Evolutionary conservation across 1,284 basidiomycete genomes (phyloP), one percentile per base, ranked within the genome.

Genomic region (Phellinidium pouzarii): DNA sequence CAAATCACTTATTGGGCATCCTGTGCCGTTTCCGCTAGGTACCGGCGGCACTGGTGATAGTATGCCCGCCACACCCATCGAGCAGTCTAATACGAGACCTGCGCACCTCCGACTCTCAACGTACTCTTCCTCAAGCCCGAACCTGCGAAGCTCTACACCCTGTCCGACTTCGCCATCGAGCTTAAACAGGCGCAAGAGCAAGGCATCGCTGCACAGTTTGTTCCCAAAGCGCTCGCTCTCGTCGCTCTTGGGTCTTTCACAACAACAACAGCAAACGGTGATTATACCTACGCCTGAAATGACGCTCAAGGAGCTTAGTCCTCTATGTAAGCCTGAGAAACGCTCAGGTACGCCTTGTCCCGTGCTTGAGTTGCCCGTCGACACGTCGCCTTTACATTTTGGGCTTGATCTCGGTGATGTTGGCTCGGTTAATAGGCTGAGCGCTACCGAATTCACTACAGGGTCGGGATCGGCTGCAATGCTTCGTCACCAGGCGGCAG

Each of bases 81-180:
- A 52, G 26, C 46, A 20, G 5, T 6, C 25, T 17, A 36, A 4
- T 11, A n/a, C 45, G 12, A n/a, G 23, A 20, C 19, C 22, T 11
- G 29, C 48, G 14, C 36, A 43, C 9, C 38, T 49, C 19, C 50
- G 50, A 19, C 27, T 49, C 5, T 52, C 45, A 14, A 25, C 46
- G 3, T 50, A 56, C 47, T 56, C 54, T 9, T 54, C 53, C 3
- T 47, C 44, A 3, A 56, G 54, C 47, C 54, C 54, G 14, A 52
- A 56, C 23, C 41, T 56, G 11, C 26, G 31, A 5, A 17, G 23
- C 17, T 41, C 36, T 8, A 27, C 26, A 3, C 29, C 42, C 8
- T 12, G 38, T 12, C 12, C 26, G 11, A 6, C 22, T 14, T 47
- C 52, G 19, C 46, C 46, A 0, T n/a, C 44, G 25, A 36, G 46